A percentile compares a stretch with the other conserved stretches of the same genome.
These are phyloP conservation scores for Luzula sylvatica DNA, from an alignment of 176 grass and related monocot species.

Conservation along the genomic window DNA sequence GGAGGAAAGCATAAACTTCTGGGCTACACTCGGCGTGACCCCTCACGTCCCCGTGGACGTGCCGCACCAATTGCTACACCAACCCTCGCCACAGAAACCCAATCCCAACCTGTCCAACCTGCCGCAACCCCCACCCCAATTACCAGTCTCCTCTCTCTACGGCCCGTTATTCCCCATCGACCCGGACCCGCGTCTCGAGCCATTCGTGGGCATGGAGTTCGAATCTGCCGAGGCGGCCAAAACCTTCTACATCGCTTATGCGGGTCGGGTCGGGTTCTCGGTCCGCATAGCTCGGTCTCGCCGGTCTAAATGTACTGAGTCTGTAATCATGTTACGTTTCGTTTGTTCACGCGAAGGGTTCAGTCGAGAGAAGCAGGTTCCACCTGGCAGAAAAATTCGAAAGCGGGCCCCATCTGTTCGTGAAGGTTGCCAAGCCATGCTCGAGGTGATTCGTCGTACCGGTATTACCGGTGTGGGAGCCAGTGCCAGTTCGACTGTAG, in stretches of 20 bases:
- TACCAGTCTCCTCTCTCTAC: slow-evolving; percentile 33
- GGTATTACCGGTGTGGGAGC: not conserved
- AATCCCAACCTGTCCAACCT: slow-evolving; percentile 38
- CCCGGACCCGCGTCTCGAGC: slow-evolving; percentile 47
- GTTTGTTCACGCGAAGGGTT: slow-evolving; percentile 88
- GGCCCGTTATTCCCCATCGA: slow-evolving; percentile 58
- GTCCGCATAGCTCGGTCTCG: slow-evolving; percentile 70
- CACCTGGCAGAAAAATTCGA: slow-evolving; percentile 70
- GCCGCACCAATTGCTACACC: slow-evolving; percentile 41
- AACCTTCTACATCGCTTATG: slow-evolving; percentile 91
- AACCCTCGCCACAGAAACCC: slow-evolving; percentile 24
- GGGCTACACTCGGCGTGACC: slow-evolving; percentile 73
- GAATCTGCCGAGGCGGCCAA: slow-evolving; percentile 85
- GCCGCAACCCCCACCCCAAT: not conserved
- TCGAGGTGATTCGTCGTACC: slow-evolving; percentile 58
- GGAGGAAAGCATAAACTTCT: slow-evolving; percentile 98
- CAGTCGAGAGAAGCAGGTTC: slow-evolving; percentile 43
- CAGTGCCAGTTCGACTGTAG: no score
- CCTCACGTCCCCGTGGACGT: slow-evolving; percentile 59
- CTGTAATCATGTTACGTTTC: slow-evolving; percentile 88
- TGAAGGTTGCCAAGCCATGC: slow-evolving; percentile 93
- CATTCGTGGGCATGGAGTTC: slow-evolving; percentile 84
- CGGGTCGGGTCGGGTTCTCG: slow-evolving; percentile 66
- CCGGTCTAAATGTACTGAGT: slow-evolving; percentile 70
- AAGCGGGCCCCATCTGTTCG: slow-evolving; percentile 75